These are phyloP conservation scores for Schwanniomyces pseudopolymorphus DNA, from an alignment of 805 yeast species.

Conservation along the genomic window DNA sequence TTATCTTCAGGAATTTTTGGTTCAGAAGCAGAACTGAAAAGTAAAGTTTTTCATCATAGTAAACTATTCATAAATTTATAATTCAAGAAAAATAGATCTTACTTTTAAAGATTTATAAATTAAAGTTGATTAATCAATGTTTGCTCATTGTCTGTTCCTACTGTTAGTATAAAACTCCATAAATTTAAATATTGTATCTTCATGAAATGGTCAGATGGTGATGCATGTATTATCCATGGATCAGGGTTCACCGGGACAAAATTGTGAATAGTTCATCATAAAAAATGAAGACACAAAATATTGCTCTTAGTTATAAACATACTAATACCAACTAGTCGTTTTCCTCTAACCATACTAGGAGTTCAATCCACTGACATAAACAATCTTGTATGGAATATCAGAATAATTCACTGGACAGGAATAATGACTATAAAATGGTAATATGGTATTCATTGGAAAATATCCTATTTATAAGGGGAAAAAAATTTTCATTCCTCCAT, in stretches of 20 bases:
- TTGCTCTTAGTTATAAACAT: not conserved
- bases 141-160: not conserved
- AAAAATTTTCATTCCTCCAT: too few species aligned
- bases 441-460: not conserved
- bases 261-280: conserved; percentile 27
- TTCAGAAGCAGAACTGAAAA: conserved; percentile 98
- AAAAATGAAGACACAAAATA: not conserved
- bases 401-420: not conserved
- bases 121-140: not conserved
- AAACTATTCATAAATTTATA: conserved; percentile 10
- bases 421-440: too few species aligned
- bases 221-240: conserved; percentile 90
- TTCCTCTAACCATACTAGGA: not conserved
- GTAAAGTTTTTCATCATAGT: conserved; percentile 59
- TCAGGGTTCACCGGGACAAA: conserved; percentile 61
- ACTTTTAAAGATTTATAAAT: not conserved
- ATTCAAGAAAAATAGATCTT: conserved; percentile 1
- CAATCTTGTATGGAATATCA: not conserved
- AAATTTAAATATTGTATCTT: not conserved
- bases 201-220: conserved; percentile 76
- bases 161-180: conserved; percentile 1
- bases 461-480: not conserved
- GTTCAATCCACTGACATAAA: not conserved
- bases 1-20: conserved; percentile 70
- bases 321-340: not conserved